These are phyloP conservation scores for Olyra latifolia DNA, from an alignment of 176 grass and related monocot genomes.

Conservation along the genomic window DNA sequence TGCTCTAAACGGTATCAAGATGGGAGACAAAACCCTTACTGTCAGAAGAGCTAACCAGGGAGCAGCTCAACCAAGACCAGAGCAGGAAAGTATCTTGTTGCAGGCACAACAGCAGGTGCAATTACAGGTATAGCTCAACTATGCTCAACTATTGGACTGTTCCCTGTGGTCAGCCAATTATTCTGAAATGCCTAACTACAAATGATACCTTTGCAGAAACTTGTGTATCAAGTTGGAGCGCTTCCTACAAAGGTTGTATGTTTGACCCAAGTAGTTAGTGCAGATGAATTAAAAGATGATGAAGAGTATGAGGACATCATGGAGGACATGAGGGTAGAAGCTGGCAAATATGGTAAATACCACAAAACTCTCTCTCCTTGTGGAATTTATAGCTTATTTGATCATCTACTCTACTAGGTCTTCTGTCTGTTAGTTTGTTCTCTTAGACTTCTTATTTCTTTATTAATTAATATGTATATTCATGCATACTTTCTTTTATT, in stretches of 20 bases:
- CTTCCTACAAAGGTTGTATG: slow-evolving; percentile 89
- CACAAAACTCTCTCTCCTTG: neutral
- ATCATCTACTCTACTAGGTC: slow-evolving; percentile 13
- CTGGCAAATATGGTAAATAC: slow-evolving; percentile 86
- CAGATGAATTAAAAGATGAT: slow-evolving; percentile 89
- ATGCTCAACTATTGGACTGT: neutral
- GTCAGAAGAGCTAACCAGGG: slow-evolving; percentile 95
- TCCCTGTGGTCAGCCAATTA: neutral
- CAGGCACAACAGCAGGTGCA: slow-evolving; percentile 98
- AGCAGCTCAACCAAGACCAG: slow-evolving; percentile 77
- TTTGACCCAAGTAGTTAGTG: slow-evolving; percentile 73
- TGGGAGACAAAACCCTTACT: slow-evolving; percentile 99
- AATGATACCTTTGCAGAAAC: slow-evolving; percentile 62
- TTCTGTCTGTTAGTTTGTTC: neutral
- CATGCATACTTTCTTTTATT: neutral
- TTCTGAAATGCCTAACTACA: slow-evolving; percentile 7
- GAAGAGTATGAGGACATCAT: slow-evolving; percentile 96
- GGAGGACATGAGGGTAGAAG: slow-evolving; percentile 96
- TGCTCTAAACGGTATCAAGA: slow-evolving; percentile 98
- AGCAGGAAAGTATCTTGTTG: slow-evolving; percentile 89
- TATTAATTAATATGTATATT: neutral
- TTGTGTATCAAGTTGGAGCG: slow-evolving; percentile 90
- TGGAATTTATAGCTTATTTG: slow-evolving; percentile 2
- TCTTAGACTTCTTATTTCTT: neutral
- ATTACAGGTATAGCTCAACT: slow-evolving; percentile 63